phyloP scores from a whole-genome alignment of 2,329 filamentous ascomycete genomes.

The Thelonectria olida region DNA sequence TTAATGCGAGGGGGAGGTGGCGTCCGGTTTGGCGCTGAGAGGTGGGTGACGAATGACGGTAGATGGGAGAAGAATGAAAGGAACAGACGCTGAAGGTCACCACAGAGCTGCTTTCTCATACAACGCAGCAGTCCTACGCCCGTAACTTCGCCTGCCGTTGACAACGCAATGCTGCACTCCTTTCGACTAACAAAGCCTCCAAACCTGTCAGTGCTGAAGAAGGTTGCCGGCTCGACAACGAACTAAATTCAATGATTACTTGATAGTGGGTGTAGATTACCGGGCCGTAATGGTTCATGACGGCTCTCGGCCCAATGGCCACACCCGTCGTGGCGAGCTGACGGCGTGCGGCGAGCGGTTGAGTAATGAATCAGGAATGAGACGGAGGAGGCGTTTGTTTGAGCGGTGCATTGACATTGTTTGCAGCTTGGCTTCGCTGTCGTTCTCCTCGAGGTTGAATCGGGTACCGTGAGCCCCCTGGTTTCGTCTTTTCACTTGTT shows the following conservation, averaged over 20 bases:
- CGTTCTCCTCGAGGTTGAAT: neutral
- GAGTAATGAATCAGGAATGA: neutral
- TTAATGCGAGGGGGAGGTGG: neutral
- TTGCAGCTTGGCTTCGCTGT: no score
- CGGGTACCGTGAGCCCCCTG: neutral
- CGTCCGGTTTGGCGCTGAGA: neutral
- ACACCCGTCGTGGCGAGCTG: slow-evolving; percentile 14
- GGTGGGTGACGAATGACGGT: neutral
- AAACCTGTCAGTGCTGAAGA: neutral
- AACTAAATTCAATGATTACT: neutral
- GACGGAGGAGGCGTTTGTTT: no score
- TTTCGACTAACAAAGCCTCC: neutral
- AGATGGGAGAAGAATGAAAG: neutral
- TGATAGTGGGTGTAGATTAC: neutral
- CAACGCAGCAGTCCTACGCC: neutral
- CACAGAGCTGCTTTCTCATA: neutral
- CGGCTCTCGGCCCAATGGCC: slow-evolving; percentile 12
- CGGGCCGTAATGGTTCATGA: neutral
- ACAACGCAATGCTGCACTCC: neutral
- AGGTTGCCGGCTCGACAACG: neutral
- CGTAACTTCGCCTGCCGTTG: neutral
- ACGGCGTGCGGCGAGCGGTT: slow-evolving; percentile 2
- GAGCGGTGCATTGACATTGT: neutral
- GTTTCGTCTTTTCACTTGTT: neutral
- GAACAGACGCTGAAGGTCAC: neutral